These are phyloP conservation scores for Plasmodium vivax DNA, from an alignment of 169 alveolate species.

Conservation along the genomic window DNA sequence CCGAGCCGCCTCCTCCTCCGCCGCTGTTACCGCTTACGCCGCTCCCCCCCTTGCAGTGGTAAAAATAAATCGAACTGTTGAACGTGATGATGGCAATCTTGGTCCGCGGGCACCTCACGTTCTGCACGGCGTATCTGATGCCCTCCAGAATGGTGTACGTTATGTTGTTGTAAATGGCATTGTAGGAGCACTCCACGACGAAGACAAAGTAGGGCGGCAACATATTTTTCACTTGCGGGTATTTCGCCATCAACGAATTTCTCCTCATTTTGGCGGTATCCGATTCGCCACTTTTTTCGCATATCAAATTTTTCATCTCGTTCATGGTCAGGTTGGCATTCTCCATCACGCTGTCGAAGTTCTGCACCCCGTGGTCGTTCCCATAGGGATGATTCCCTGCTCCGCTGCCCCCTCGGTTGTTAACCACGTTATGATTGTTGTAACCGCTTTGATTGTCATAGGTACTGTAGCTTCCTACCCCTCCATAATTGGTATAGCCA, in stretches of 20 bases:
- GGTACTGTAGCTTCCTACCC: neutral
- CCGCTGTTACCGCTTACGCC: neutral
- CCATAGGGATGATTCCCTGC: neutral
- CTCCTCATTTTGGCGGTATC: constrained; percentile 19
- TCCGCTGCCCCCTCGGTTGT: neutral
- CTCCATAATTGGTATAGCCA: neutral
- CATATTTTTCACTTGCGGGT: constrained; percentile 33
- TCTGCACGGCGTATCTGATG: constrained; percentile 55
- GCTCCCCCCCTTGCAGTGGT: constrained; percentile 20
- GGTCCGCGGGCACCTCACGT: constrained; percentile 35
- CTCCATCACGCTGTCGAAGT: constrained; percentile 1
- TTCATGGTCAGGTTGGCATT: constrained; percentile 15
- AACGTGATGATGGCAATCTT: constrained; percentile 70
- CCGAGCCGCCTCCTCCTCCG: neutral
- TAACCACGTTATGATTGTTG: neutral
- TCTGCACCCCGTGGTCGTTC: neutral
- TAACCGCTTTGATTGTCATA: neutral
- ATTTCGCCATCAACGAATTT: constrained; percentile 27
- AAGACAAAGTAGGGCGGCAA: constrained; percentile 68
- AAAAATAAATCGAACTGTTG: constrained; percentile 28
- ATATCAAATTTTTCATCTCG: constrained; percentile 36
- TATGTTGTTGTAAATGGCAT: constrained; percentile 55
- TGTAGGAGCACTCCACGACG: constrained; percentile 62
- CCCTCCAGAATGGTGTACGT: constrained; percentile 62
- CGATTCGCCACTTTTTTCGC: constrained; percentile 50